phyloP scores from a whole-genome alignment of 1,284 basidiomycete genomes.

The Cryptococcus sp. region DNA sequence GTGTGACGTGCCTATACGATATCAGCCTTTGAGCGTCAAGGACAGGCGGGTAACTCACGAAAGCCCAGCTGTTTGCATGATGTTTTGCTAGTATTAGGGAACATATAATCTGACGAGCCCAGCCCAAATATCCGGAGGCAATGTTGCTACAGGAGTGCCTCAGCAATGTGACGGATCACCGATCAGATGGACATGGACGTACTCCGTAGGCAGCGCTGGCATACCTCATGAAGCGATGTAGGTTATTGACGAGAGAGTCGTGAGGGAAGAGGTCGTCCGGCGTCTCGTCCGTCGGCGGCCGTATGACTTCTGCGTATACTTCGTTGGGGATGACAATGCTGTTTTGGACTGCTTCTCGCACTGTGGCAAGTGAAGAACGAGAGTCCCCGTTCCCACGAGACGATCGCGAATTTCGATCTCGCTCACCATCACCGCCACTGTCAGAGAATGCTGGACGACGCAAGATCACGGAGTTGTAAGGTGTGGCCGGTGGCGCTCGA shows the following conservation, averaged over 20 bases:
- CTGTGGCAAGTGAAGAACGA: conserved; percentile 8
- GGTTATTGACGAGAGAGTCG: conserved; percentile 54
- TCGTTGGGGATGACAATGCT: conserved; percentile 19
- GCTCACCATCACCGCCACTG: not conserved
- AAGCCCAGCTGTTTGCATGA: conserved; percentile 55
- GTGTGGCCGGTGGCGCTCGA: conserved; percentile 20
- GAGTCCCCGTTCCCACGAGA: not conserved
- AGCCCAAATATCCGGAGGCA: conserved; percentile 57
- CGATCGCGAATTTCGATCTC: not conserved
- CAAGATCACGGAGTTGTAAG: conserved; percentile 9
- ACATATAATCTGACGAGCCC: conserved; percentile 54
- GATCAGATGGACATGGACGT: conserved; percentile 17
- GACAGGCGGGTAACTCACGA: conserved; percentile 24
- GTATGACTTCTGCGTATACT: conserved; percentile 3
- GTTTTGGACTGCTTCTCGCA: conserved; percentile 20
- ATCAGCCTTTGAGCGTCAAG: conserved; percentile 1
- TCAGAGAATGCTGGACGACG: not conserved
- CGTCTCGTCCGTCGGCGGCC: conserved; percentile 15
- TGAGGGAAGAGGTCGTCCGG: conserved; percentile 51
- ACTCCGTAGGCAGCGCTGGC: conserved; percentile 55
- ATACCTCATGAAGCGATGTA: conserved; percentile 57
- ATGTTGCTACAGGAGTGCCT: conserved; percentile 32
- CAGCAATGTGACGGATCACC: not conserved
- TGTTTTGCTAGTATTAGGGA: conserved; percentile 54
- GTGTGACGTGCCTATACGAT: conserved; percentile 51